Conservation (phyloP, 768 basidiomycete genomes). For the Cystobasidium onofrii region DNA sequence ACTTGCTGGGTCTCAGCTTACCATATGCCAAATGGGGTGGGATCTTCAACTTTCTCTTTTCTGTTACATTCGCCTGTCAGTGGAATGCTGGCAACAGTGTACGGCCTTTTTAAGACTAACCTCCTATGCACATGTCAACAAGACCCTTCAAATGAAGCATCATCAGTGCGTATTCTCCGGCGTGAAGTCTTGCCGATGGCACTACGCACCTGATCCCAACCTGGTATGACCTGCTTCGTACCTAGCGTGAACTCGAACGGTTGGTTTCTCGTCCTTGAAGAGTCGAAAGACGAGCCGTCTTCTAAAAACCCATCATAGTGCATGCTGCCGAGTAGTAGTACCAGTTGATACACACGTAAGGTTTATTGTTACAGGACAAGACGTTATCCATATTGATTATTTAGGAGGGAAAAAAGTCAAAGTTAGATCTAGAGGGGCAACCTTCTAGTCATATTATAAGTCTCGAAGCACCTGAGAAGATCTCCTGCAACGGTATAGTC, state of each 20-base stretch:
- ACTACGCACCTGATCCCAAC: slow-evolving; percentile 3
- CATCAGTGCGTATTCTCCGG: too few relatives aligned
- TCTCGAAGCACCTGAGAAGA: too few relatives aligned
- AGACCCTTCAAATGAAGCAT: slow-evolving; percentile 15
- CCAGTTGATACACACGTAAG: too few relatives aligned
- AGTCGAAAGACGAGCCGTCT: slow-evolving; percentile 6
- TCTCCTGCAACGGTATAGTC: not conserved
- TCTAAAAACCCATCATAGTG: slow-evolving; percentile 23
- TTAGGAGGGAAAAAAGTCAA: too few relatives aligned
- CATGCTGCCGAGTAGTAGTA: too few relatives aligned
- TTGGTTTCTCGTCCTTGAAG: not conserved
- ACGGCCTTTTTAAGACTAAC: not conserved
- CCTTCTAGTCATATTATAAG: too few relatives aligned
- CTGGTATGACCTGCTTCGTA: slow-evolving; percentile 7
- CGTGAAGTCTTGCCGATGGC: too few relatives aligned
- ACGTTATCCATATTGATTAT: too few relatives aligned
- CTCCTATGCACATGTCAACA: slow-evolving; percentile 16
- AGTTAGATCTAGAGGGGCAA: too few relatives aligned
- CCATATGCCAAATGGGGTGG: slow-evolving; percentile 23
- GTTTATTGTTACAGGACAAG: too few relatives aligned
- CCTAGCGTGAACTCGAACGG: slow-evolving; percentile 19
- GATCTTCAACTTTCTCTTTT: slow-evolving; percentile 19
- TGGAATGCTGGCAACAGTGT: too few relatives aligned
- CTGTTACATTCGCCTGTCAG: not conserved
- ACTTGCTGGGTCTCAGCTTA: not conserved